Base-by-base conservation (phyloP, 2,329 filamentous ascomycete genomes). In the Epichloe amarillans region DNA sequence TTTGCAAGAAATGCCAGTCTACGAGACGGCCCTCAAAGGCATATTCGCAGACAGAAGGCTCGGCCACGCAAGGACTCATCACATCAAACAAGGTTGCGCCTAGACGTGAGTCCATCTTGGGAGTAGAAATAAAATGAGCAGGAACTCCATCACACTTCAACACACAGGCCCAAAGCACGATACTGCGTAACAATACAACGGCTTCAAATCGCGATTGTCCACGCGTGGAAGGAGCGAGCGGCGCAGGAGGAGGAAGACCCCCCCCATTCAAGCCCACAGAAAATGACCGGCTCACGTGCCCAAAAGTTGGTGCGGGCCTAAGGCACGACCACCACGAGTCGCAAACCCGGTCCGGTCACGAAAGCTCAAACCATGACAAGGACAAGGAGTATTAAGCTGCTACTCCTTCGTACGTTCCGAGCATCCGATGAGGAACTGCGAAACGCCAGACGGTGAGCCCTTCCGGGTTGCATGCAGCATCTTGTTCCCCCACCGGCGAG, bases 271-370 rank as follows among this genome's bases (percentile, higher is more conserved):
- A 17, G 15, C 10, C 33, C 45, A n/a, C 11, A 30, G 42, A 12
- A 45, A n/a, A 46, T 46, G 44, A 15, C 33, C 44, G 40, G 12
- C 44, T 51, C 50, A 51, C 50, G 50, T 51, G 46, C 33, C 46
- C 39, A 11, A 12, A n/a, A 26, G 12, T 7, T 30, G 38, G 45
- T 51, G 50, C 50, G 50, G 50, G 37, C 46, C 45, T 23, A 26
- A 48, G 44, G 47, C 47, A 49, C 14, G 30, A 11, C 14, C 33
- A n/a, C 8, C 33, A n/a, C 8, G 37, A 47, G 17, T 23, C 35
- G 14, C 35, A 33, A 39, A 36, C 19, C 17, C 26, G 10, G 15
- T 8, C 36, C n/a, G 19, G 38, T 11, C 4, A 10, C 15, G 46
- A 26, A 10, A 15, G 19, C n/a, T 19, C 17, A 23, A 6, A 21